Evolutionary conservation across 2,329 filamentous ascomycete genomes (phyloP), one percentile per base, ranked within the genome.

Genomic region (Talaromyces islandicus): DNA sequence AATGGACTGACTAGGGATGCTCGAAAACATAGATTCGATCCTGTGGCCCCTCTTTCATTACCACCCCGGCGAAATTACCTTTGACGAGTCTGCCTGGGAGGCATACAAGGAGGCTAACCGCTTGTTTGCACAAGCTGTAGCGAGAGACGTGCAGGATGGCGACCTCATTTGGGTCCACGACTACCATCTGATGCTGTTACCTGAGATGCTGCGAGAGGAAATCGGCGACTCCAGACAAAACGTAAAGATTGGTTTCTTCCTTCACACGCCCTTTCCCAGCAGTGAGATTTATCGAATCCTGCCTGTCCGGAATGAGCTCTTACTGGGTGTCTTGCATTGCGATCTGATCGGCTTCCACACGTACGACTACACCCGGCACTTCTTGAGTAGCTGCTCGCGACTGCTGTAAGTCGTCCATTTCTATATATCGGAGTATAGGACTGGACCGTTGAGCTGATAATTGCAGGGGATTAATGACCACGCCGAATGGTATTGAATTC

Each of bases 21-120:
- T 54, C 4, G n/a, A 46, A 46, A 12, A 19, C 43, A 46, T 61
- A 92, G 91, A 97, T 77, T 93, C 90, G 11, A 96, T 97, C 74
- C 86, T 97, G 61, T 97, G 92, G 92, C 92, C 92, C 4, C 86
- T 97, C 32, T 94, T 97, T 80, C 92, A 97, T 80, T 97, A 97
- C 79, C 93, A 97, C 75, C 92, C 93, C 55, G 92, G 92, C 72
- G 92, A 96, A 81, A 96, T 96, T 69, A 95, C 91, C 51, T 97
- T 96, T 75, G 92, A 96, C 78, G 92, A 97, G 77, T 88, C 87
- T 53, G 89, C 91, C 7, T 97, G 92, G 92, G 83, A 87, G 29
- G 92, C 91, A 61, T 97, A 97, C 79, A 87, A 86, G 68, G 89
- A 96, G 71, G 92, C 94, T 66, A 97, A 97, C 77, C 85, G 88